Base-by-base conservation (phyloP, 1,284 basidiomycete species). In the Xerocomus nothofagi region DNA sequence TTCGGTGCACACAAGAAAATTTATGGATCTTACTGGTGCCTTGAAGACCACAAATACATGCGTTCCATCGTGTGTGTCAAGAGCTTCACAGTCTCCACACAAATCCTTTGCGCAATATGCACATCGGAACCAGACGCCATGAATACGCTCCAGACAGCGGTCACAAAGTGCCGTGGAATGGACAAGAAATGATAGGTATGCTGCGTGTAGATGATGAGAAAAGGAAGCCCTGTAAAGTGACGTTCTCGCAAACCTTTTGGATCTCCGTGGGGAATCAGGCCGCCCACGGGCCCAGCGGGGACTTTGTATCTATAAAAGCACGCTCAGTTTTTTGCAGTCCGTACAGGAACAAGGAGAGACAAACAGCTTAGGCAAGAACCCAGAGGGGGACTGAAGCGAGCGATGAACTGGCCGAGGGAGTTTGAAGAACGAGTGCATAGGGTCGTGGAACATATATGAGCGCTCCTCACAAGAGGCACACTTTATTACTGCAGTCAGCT, bases 31-130 rank as follows among this genome's bases (percentile, higher is more conserved):
- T 55, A 91, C 89, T 39, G 77, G 72, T 2, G 88, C 82, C 69
- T 96, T 95, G 73, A 95, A 88, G 9, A 91, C 87, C 26, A 93
- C 74, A 69, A 94, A 95, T 34, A 91, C 73, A 63, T 95, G 92
- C 3, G 80, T 83, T 47, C 80, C 75, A 59, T 93, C 81, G 63
- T 95, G 92, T 36, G 86, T 86, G 57, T 91, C 89, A 26, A 89
- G 71, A 49, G 72, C 75, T 64, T 93, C 86, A 55, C 92, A 93
- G 29, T 78, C 77, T 47, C 84, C 81, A 68, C 92, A 94, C 17
- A 93, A 73, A 66, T 94, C 92, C 55, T 79, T 83, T 5, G 80
- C 77, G 63, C 93, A 96, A 63, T 92, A 91, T 3, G 82, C 91
- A 63, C 93, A 96, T 56, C 88, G 80, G 68, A 88, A 88, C 93